Evolutionary conservation across 2,329 filamentous ascomycete genomes (phyloP), one percentile per base, ranked within the genome.

Genomic region (Paraconiothyrium sp.): DNA sequence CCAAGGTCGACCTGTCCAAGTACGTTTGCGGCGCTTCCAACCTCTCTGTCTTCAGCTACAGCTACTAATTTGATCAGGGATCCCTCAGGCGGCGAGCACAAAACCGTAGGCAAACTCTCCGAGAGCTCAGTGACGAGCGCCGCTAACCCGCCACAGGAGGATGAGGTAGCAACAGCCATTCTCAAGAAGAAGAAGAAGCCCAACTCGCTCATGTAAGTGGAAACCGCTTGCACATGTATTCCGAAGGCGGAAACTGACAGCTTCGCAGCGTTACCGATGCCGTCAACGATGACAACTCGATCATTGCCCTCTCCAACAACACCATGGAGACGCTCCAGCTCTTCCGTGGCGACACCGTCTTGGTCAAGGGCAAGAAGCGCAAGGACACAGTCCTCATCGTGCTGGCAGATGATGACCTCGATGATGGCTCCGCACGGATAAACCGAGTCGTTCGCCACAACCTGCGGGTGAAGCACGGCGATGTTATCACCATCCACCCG

Each of bases 161-260:
- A 97, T 80, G 95, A 97, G 78, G 93, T 90, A 65, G 89, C 95
- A 57, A 99, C 95, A 49, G 95, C 95, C 71, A 99, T 99, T 74
- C 88, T 99, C 76, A 98, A 97, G 86, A 98, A 98, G 88, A 99
- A 99, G 91, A 99, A 99, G 94, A 99, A 99, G 92, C 94, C 94
- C 74, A 99, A 99, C 84, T 96, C 94, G 78, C 84, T 99, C 80
- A 97, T 99, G 93, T 97, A 86, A 80, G 90, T 81, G 72, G 7
- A 27, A 27, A 1, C 30, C 68, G 48, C 63, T 48, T 43, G 11
- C 14, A 11, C 0, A 27, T 5, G 10, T 8, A 35, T 3, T 24
- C 43, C 30, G 16, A 49, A 10, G 43, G 58, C 46, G 48, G 32
- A 59, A 63, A 64, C 74, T 83, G 65, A 83, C 71, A 54, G n/a